Evolutionary conservation across 1,284 basidiomycete genomes (phyloP), one percentile per base, ranked within the genome.

Genomic region (Sporisorium scitamineum): DNA sequence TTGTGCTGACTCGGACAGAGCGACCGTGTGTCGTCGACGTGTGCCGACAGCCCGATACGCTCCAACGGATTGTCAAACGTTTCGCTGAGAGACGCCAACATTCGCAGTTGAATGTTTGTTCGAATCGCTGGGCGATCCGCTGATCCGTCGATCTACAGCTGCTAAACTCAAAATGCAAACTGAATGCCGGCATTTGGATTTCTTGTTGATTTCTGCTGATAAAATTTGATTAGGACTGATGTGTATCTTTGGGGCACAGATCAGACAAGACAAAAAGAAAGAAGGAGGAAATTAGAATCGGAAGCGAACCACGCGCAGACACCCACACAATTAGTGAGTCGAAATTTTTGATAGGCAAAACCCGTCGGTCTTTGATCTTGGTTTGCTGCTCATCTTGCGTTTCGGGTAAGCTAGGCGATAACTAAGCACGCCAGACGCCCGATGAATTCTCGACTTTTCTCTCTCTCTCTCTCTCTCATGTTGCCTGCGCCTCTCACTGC

Each of bases 321-420:
- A 34, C 44, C 24, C 37, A 39, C 37, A 32, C 31, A 16, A 31
- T 24, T 24, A 6, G n/a, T 5, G 13, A 18, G n/a, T 54, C 45
- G 20, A 39, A 32, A 31, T n/a, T 37, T 56, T 34, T 69, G 68
- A 70, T 70, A 54, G 54, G n/a, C 68, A 70, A 70, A 70, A 26
- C 54, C 68, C 68, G 68, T 51, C 62, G 68, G 68, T 64, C 39
- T 63, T 59, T 62, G 60, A 20, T 52, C 44, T 39, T 27, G 3
- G 2, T 27, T 20, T 16, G 3, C 16, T 54, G 24, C 53, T n/a
- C 37, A 18, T 39, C 37, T 39, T 39, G 37, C 37, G 37, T 39
- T 39, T 39, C 37, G 18, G 37, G 37, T 39, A 18, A n/a, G 37
- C 37, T 18, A 18, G n/a, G n/a, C n/a, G n/a, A n/a, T 11, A 4